phyloP scores from a whole-genome alignment of 768 basidiomycete genomes.

The Lyophyllum shimeji region DNA sequence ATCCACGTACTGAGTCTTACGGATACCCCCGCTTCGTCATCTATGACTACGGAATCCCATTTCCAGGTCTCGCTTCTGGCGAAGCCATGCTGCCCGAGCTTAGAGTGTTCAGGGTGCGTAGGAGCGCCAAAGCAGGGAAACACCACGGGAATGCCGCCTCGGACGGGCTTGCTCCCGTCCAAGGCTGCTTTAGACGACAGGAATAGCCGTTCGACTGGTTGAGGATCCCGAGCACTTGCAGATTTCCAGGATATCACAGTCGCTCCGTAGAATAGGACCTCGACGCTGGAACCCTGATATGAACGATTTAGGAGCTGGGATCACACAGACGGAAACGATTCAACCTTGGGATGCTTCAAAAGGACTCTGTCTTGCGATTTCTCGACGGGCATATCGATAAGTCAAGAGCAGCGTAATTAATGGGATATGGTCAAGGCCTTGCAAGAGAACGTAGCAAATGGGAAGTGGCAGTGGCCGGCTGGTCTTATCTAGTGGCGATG shows the following conservation, averaged over 20 bases:
- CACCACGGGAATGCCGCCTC: constrained; percentile 59
- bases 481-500: too few species aligned
- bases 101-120: constrained; percentile 65
- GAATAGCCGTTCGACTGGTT: constrained; percentile 70
- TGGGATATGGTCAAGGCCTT: too few species aligned
- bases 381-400: constrained; percentile 54
- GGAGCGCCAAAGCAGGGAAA: constrained; percentile 93
- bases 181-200: constrained; percentile 76
- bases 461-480: too few species aligned
- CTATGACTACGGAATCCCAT: constrained; percentile 60
- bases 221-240: constrained; percentile 30
- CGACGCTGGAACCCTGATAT: constrained; percentile 59
- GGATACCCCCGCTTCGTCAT: constrained; percentile 72
- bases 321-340: neutral
- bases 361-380: constrained; percentile 40
- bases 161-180: constrained; percentile 76
- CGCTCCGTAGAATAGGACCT: constrained; percentile 79
- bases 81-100: constrained; percentile 87
- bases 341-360: constrained; percentile 62
- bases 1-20: constrained; percentile 66
- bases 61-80: constrained; percentile 79
- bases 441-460: too few species aligned
- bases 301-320: neutral
- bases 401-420: too few species aligned
- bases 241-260: constrained; percentile 87